These are phyloP conservation scores for Dalbergia cultrata DNA, from an alignment of 306 rosid genomes.

Conservation along the genomic window DNA sequence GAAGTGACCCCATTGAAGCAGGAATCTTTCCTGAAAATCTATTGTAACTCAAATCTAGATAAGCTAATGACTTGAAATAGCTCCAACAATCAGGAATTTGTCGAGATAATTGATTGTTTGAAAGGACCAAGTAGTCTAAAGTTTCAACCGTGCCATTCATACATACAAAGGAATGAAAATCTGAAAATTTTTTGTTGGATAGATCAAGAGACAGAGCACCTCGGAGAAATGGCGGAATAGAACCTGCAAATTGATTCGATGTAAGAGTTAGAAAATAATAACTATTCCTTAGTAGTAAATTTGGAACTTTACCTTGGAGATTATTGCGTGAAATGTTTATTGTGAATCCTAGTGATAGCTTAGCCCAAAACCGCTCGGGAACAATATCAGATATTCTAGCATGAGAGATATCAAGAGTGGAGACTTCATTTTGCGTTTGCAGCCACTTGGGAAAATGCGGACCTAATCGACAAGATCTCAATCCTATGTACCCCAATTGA, in stretches of 20 bases:
- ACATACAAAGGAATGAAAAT: background rate
- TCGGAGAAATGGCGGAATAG: constrained; percentile 27
- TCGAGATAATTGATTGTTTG: background rate
- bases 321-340: constrained; percentile 10
- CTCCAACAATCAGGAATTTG: constrained; percentile 21
- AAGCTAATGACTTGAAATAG: background rate
- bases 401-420: accelerated
- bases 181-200: background rate
- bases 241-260: constrained; percentile 23
- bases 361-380: constrained; percentile 38
- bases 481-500: background rate
- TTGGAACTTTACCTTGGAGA: constrained; percentile 26
- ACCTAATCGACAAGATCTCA: constrained; percentile 35
- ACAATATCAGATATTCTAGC: background rate
- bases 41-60: constrained; percentile 28
- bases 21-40: constrained; percentile 8
- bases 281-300: background rate
- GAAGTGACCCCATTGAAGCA: constrained; percentile 19
- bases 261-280: background rate
- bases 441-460: constrained; percentile 41
- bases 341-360: accelerated
- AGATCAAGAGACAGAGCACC: background rate
- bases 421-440: background rate
- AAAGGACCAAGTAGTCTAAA: background rate
- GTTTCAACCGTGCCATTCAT: accelerated